phyloP scores from a whole-genome alignment of 345 rosid species.

The Orychophragmus violaceus region DNA sequence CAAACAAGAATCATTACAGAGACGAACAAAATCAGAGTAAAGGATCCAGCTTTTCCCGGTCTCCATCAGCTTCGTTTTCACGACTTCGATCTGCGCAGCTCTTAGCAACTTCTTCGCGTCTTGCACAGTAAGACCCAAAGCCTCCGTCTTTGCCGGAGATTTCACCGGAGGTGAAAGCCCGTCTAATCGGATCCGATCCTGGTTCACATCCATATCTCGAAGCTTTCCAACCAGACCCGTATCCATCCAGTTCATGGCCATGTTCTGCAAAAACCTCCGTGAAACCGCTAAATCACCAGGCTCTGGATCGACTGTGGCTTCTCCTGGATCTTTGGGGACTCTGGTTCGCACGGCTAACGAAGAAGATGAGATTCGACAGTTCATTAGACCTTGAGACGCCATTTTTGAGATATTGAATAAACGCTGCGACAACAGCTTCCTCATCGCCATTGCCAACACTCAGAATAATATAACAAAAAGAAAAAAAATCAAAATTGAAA shows the following conservation, averaged over 20 bases:
- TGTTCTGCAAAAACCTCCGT: slow-evolving; percentile 49
- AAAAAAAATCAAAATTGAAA: neutral
- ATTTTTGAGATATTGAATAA: slow-evolving; percentile 46
- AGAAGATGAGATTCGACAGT: slow-evolving; percentile 35
- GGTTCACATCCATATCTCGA: slow-evolving; percentile 39
- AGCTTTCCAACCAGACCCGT: slow-evolving; percentile 43
- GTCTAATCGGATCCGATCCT: slow-evolving; percentile 54
- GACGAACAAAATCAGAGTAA: slow-evolving; percentile 49
- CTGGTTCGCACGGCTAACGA: slow-evolving; percentile 30
- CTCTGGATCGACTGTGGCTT: slow-evolving; percentile 45
- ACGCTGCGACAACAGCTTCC: slow-evolving; percentile 53
- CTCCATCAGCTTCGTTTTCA: slow-evolving; percentile 55
- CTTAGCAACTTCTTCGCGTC: slow-evolving; percentile 69
- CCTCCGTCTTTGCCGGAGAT: slow-evolving; percentile 1
- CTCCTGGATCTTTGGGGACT: slow-evolving; percentile 22
- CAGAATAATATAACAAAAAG: neutral
- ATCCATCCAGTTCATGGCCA: slow-evolving; percentile 7
- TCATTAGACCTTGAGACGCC: slow-evolving; percentile 31
- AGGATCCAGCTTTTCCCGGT: slow-evolving; percentile 47
- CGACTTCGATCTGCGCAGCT: slow-evolving; percentile 62
- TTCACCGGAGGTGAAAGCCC: slow-evolving; percentile 38
- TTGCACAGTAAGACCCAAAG: slow-evolving; percentile 35
- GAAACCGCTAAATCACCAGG: slow-evolving; percentile 49
- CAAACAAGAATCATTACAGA: slow-evolving; percentile 51
- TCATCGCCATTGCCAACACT: slow-evolving; percentile 46